These are phyloP conservation scores for Phialophora expanda DNA, from an alignment of 2,329 filamentous ascomycete genomes.

Conservation along the genomic window DNA sequence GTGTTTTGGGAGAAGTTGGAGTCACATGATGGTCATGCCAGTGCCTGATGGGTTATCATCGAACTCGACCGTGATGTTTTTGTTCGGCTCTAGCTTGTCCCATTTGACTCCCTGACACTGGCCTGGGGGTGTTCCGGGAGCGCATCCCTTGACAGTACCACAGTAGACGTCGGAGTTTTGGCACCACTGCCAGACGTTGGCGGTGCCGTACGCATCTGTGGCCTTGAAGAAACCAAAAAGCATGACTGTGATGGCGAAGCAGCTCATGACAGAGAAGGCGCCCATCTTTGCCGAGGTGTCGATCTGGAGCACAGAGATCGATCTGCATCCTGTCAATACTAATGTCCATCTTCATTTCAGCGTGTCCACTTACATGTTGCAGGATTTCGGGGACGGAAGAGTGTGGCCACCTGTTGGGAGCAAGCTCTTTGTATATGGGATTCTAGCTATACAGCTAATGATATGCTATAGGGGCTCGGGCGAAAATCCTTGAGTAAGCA, in stretches of 20 bases:
- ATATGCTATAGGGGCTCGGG: not conserved
- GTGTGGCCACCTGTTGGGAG: no score
- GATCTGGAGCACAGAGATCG: not conserved
- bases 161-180: not conserved
- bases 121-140: not conserved
- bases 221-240: not conserved
- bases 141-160: not conserved
- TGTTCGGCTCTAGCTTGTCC: not conserved
- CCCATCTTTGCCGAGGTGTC: not conserved
- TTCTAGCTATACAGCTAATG: slow-evolving; percentile 4
- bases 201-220: not conserved
- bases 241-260: not conserved
- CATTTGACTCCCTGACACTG: not conserved
- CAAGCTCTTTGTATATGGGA: not conserved
- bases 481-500: no score
- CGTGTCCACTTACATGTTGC: not conserved
- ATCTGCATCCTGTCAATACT: not conserved
- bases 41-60: not conserved
- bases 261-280: not conserved
- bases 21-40: not conserved
- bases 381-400: not conserved
- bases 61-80: not conserved
- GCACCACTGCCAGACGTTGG: not conserved
- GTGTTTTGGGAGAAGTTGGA: not conserved
- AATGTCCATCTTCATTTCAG: not conserved